These are phyloP conservation scores for Rhododendron ovatum DNA, from an alignment of 148 eudicot genomes.

Conservation along the genomic window DNA sequence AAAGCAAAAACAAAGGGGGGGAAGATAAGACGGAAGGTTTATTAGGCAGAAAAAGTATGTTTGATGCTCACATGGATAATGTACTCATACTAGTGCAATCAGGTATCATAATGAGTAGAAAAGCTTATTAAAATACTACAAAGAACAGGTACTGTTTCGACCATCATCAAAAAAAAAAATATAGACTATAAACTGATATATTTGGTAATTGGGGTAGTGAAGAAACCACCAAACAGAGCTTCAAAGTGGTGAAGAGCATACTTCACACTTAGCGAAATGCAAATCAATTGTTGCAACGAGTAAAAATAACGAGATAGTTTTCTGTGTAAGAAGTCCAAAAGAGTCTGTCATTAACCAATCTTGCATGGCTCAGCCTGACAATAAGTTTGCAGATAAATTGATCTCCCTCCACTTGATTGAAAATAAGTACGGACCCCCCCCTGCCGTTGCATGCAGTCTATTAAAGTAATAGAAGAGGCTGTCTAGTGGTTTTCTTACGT, in stretches of 20 bases:
- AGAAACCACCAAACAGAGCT: neutral
- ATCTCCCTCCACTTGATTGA: neutral
- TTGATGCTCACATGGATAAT: neutral
- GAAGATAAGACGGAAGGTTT: neutral
- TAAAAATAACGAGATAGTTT: neutral
- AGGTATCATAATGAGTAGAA: neutral
- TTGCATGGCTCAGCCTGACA: neutral
- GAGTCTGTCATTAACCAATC: neutral
- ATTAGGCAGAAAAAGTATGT: constrained; percentile 7
- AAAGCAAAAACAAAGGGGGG: neutral
- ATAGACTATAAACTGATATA: neutral
- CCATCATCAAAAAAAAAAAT: neutral
- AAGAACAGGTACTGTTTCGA: neutral
- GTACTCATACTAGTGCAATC: neutral
- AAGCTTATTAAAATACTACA: neutral
- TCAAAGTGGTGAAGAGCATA: neutral
- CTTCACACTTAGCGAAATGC: neutral
- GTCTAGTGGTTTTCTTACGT: neutral
- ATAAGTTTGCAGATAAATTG: neutral
- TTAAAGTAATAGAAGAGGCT: neutral
- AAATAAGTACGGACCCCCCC: neutral
- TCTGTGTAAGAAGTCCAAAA: neutral
- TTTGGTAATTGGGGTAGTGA: neutral
- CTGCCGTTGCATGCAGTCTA: neutral
- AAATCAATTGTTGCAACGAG: neutral